phyloP scores from a whole-genome alignment of 1,139 yeast genomes.

The Sugiyamaella sp. region DNA sequence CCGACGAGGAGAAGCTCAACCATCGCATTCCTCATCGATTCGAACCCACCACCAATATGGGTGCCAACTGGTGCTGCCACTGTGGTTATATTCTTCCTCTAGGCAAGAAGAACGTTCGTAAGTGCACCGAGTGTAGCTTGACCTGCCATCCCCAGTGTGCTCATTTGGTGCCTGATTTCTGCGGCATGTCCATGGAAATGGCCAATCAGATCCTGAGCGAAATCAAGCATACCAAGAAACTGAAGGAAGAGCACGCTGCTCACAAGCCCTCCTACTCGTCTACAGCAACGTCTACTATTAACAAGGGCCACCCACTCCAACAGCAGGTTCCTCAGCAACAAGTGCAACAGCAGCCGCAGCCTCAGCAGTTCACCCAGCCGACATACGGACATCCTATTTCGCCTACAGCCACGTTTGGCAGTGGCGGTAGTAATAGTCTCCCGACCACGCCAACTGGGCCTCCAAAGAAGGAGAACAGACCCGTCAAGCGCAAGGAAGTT shows the following conservation, averaged over 20 bases:
- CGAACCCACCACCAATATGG: conserved; percentile 85
- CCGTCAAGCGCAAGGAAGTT: conserved; percentile 41
- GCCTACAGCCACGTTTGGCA: conserved; percentile 6
- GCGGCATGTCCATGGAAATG: conserved; percentile 98
- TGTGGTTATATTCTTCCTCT: conserved; percentile 96
- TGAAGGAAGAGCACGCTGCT: conserved; percentile 31
- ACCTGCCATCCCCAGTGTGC: conserved; percentile 94
- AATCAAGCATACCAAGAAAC: conserved; percentile 73
- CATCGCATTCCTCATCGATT: conserved; percentile 97
- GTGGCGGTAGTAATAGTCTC: conserved; percentile 10
- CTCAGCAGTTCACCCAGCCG: conserved; percentile 1
- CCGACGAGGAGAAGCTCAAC: conserved; percentile 87
- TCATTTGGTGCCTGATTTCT: conserved; percentile 93
- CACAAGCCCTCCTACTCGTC: conserved; percentile 17
- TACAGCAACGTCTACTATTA: conserved; percentile 18
- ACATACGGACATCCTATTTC: conserved; percentile 10
- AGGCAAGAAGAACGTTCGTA: conserved; percentile 92
- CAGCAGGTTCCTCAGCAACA: conserved; percentile 12
- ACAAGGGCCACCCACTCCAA: conserved; percentile 18
- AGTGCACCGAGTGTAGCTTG: conserved; percentile 92
- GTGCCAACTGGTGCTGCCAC: conserved; percentile 99
- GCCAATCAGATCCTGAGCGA: conserved; percentile 88
- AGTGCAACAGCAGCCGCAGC: conserved; percentile 8
- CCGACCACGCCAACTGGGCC: conserved; percentile 30
- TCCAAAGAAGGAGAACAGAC: conserved; percentile 34